Conservation (phyloP, 306 rosid genomes). For the Casuarina glauca region DNA sequence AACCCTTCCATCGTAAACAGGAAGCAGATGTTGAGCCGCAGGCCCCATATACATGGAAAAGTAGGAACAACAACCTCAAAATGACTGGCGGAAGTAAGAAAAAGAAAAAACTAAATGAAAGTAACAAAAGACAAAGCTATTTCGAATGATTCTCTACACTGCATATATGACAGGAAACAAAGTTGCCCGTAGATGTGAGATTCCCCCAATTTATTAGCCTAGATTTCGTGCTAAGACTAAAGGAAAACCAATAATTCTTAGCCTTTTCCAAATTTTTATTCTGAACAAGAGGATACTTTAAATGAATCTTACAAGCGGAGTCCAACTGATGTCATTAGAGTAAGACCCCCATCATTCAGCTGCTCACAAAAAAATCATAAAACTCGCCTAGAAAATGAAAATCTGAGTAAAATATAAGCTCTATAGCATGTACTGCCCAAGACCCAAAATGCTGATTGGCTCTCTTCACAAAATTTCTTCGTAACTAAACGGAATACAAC, state of each 20-base stretch:
- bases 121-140: neutral
- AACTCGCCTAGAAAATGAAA: neutral
- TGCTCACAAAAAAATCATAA: neutral
- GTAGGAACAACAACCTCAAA: neutral
- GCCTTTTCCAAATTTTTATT: neutral
- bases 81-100: neutral
- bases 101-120: neutral
- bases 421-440: neutral
- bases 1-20: conserved; percentile 3
- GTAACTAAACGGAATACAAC: neutral
- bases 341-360: neutral
- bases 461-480: neutral
- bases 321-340: neutral
- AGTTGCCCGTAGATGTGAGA: neutral
- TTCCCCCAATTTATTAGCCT: neutral
- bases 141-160: too few species aligned
- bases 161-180: neutral
- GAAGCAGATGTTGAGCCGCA: neutral
- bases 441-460: neutral
- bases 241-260: neutral
- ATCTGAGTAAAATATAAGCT: neutral
- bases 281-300: neutral
- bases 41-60: neutral
- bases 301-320: neutral
- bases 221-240: neutral